A percentile compares a stretch with the other conserved stretches of the same genome.
phyloP scores from a whole-genome alignment of 345 rosid genomes.

The Pugionium dolabratum region DNA sequence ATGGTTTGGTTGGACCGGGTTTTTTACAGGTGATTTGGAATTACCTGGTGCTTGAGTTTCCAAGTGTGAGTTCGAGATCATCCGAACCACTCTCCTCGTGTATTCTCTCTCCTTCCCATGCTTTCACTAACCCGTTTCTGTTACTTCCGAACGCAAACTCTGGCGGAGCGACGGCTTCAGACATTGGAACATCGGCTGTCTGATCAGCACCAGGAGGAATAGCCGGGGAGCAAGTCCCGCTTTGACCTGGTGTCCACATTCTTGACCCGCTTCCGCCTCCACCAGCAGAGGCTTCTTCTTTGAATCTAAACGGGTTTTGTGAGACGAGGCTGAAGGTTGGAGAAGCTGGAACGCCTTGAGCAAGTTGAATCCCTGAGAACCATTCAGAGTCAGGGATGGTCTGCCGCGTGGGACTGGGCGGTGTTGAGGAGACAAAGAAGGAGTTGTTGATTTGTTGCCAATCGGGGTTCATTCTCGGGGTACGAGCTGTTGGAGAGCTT shows the following conservation, averaged over 20 bases:
- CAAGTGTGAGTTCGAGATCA: slow-evolving; percentile 98
- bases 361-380: slow-evolving; percentile 75
- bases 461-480: slow-evolving; percentile 62
- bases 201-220: slow-evolving; percentile 72
- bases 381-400: slow-evolving; percentile 79
- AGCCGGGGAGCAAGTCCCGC: slow-evolving; percentile 95
- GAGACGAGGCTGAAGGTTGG: slow-evolving; percentile 91
- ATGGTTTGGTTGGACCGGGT: slow-evolving; percentile 23
- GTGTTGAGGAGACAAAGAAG: slow-evolving; percentile 81
- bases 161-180: slow-evolving; percentile 55
- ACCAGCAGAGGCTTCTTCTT: slow-evolving; percentile 56
- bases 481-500: slow-evolving; percentile 90
- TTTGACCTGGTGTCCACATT: slow-evolving; percentile 95
- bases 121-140: slow-evolving; percentile 71
- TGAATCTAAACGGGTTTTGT: slow-evolving; percentile 70
- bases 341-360: slow-evolving; percentile 77
- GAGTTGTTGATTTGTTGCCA: slow-evolving; percentile 67
- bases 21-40: slow-evolving; percentile 20
- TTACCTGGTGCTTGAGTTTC: slow-evolving; percentile 77
- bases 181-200: slow-evolving; percentile 78
- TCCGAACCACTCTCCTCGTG: slow-evolving; percentile 92
- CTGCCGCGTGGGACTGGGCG: slow-evolving; percentile 87
- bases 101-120: slow-evolving; percentile 99
- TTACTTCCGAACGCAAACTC: slow-evolving; percentile 92
- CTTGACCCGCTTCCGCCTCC: slow-evolving; percentile 61